A percentile compares a stretch with the other conserved stretches of the same genome.
phyloP scores from a whole-genome alignment of 805 yeast genomes.

The Ogataea allantospora region DNA sequence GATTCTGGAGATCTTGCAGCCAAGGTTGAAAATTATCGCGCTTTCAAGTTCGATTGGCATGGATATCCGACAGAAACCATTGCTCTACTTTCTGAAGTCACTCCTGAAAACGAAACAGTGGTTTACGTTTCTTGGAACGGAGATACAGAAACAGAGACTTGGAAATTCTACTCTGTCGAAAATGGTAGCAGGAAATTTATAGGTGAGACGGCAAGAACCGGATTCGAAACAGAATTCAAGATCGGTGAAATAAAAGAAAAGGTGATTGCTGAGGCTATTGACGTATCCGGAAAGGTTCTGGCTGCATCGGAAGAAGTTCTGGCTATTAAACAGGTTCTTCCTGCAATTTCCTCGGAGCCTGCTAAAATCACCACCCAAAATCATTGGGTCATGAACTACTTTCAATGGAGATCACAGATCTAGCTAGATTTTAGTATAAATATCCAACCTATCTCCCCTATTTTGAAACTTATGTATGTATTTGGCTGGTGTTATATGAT shows the following conservation, averaged over 20 bases:
- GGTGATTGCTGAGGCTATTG: constrained; percentile 22
- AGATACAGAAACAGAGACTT: constrained; percentile 34
- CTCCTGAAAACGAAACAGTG: constrained; percentile 20
- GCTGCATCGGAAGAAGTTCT: constrained; percentile 17
- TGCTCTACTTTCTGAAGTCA: constrained; percentile 24
- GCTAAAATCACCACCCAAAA: neutral
- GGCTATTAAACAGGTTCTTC: constrained; percentile 11
- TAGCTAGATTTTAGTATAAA: neutral
- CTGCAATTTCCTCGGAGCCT: neutral
- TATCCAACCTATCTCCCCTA: neutral
- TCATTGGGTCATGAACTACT: neutral
- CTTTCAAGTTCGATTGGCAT: constrained; percentile 36
- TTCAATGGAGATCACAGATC: constrained; percentile 3
- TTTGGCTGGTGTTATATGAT: too few relatives aligned
- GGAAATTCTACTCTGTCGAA: constrained; percentile 30
- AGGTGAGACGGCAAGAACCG: constrained; percentile 26
- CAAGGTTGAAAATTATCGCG: constrained; percentile 36
- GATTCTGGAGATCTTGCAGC: constrained; percentile 33
- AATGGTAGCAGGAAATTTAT: constrained; percentile 15
- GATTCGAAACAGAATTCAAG: constrained; percentile 31
- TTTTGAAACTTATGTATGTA: neutral
- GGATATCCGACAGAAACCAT: constrained; percentile 36
- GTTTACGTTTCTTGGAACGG: constrained; percentile 40
- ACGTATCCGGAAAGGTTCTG: constrained; percentile 16
- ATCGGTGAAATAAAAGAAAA: neutral